Evolutionary conservation across 768 basidiomycete species (phyloP), one percentile per base, ranked within the genome.

Genomic region (Psilocybe cyanescens): DNA sequence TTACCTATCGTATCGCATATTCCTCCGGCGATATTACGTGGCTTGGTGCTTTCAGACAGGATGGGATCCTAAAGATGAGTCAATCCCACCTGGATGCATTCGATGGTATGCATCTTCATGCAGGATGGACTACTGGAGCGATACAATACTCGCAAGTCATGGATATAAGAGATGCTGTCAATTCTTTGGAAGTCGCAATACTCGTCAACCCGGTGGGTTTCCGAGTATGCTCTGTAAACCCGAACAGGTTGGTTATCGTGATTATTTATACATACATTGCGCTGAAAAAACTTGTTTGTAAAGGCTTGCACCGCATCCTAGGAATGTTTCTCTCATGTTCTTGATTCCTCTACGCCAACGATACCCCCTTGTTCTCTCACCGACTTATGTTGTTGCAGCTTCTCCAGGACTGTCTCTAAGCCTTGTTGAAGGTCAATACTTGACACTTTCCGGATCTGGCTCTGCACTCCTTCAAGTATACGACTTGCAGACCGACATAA

Each of bases 1-100:
- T 79, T 69, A 86, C 84, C 0, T 86, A 84, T 67, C 79, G 85
- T 41, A 56, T 86, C 17, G 58, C 77, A 2, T 79, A 82, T 69
- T 69, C 81, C 14, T 70, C 70, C 16, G 82, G 83, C 31, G 68
- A 76, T 53, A 71, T 79, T 46, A 70, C 69, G 55, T 85, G 84
- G 84, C 73, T 84, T 24, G 83, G 83, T 7, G 61, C 71, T 14
- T 80, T 72, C 61, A 77, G 78, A 12, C 73, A 73, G 8, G 79
- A 86, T 67, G 83, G 84, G 11, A 67, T 60, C 16, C 59, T 83
- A 24, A 61, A 78, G n/a, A 49, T 83, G 17, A 68, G 74, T 37
- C 64, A 57, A 33, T 61, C 61, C 24, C 68, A 51, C 12, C 37
- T 64, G 12, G 47, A 41, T 37, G 24, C 46, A 11, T 30, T 61